Conservation (phyloP, 1,284 basidiomycete species). For the Takashimella tepidaria region DNA sequence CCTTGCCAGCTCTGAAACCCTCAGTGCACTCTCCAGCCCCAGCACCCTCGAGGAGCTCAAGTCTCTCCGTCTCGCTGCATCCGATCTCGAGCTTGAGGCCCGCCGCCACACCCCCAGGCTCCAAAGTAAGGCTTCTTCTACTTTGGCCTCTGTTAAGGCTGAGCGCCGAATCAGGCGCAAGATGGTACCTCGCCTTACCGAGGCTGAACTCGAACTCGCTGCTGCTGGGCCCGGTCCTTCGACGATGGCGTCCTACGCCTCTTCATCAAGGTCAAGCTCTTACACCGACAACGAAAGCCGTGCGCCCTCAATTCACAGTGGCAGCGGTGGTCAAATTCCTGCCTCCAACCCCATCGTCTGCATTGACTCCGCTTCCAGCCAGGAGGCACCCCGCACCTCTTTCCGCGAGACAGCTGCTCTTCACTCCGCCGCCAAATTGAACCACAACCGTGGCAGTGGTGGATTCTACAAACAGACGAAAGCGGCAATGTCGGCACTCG, state of each 20-base stretch:
- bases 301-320: not conserved
- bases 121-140: not conserved
- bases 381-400: not conserved
- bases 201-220: slow-evolving; percentile 8
- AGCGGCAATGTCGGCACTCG: slow-evolving; percentile 22
- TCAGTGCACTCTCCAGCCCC: slow-evolving; percentile 23
- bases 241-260: not conserved
- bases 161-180: slow-evolving; percentile 25
- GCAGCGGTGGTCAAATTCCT: not conserved
- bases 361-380: not conserved
- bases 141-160: not conserved
- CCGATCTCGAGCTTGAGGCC: slow-evolving; percentile 23
- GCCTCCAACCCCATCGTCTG: not conserved
- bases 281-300: not conserved
- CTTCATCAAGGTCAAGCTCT: slow-evolving; percentile 1
- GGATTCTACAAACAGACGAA: slow-evolving; percentile 21
- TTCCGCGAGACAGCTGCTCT: not conserved
- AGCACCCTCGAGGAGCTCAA: slow-evolving; percentile 23
- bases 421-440: not conserved
- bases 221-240: not conserved
- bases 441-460: slow-evolving; percentile 4
- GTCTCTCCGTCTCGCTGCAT: slow-evolving; percentile 19
- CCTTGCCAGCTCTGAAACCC: slow-evolving; percentile 18
- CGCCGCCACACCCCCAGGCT: slow-evolving; percentile 12
- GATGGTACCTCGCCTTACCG: slow-evolving; percentile 22